Percentiles rank a stretch among this genome's conserved stretches.
phyloP scores from a whole-genome alignment of 1,284 basidiomycete species.

The Farysia itapuensis region DNA sequence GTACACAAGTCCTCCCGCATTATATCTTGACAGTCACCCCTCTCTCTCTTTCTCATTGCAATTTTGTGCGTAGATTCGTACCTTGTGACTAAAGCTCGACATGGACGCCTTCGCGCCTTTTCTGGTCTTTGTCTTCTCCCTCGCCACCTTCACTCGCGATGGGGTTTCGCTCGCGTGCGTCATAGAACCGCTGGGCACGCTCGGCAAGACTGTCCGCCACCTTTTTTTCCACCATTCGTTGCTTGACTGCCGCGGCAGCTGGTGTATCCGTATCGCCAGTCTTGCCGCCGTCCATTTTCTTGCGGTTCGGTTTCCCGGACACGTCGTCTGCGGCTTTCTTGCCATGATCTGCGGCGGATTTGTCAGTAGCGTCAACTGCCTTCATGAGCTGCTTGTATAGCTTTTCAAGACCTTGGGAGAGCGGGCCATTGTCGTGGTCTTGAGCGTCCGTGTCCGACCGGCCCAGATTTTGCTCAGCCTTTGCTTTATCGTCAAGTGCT shows the following conservation, averaged over 20 bases:
- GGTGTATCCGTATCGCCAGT: no score
- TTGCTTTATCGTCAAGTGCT: slow-evolving; percentile 3
- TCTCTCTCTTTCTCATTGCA: no score
- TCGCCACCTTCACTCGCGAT: background rate
- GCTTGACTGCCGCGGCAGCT: no score
- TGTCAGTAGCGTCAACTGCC: background rate
- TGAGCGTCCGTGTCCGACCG: no score
- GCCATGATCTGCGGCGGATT: background rate
- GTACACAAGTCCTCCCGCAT: no score
- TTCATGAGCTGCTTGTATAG: slow-evolving; percentile 1
- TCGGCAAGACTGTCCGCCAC: slow-evolving; percentile 32
- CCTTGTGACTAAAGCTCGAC: no score
- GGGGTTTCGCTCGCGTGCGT: slow-evolving; percentile 5
- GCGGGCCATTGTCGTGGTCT: background rate
- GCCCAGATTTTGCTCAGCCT: background rate
- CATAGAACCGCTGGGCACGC: slow-evolving; percentile 36
- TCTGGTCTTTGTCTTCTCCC: background rate
- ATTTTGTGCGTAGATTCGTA: no score
- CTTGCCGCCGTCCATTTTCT: no score
- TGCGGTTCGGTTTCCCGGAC: background rate
- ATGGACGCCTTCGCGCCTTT: no score
- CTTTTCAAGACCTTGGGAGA: background rate
- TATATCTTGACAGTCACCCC: no score
- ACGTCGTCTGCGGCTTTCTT: background rate
- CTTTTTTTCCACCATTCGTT: background rate